Base-by-base conservation (phyloP, 2,329 filamentous ascomycete genomes). In the Cercospora zeae-maydis region DNA sequence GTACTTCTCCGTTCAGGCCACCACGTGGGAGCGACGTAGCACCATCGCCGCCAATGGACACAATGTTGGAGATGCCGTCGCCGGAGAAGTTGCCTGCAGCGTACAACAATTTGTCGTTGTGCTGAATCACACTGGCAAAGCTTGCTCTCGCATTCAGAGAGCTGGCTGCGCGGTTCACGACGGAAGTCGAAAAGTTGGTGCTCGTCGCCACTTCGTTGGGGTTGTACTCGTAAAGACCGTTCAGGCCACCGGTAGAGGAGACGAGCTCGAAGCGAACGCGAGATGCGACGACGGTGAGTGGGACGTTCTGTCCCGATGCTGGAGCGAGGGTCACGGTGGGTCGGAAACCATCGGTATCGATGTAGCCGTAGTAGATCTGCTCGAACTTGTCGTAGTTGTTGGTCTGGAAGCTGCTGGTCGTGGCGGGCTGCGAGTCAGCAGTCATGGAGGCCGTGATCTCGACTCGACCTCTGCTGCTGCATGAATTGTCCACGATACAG, bases 311-410 rank as follows among this genome's bases (percentile, higher is more conserved):
- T 39, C 84, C 87, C 33, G 83, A 75, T 21, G 86, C 80, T 4
- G 93, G 90, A 0, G 86, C 83, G 49, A 99, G 79, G 0, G 90
- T 96, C 58, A 99, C 87, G 4, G 85, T 13, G 93, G 92, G 45
- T 87, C 87, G 81, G 97, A 97, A 19, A 83, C 84, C 88, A 58
- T 84, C 87, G 59, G 88, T 87, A 73, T 98, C 92, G 59, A 99
- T 86, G 68, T 87, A 87, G 52, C 93, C 95, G 68, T 88, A 89
- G 77, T 92, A 96, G 63, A 99, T 87, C 69, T 91, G 88, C 74
- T 99, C 95, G 73, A 96, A 98, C 77, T 99, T 99, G 80, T 98
- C 93, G 75, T 88, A 96, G 74, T 96, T 85, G 78, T 99, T 99
- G 16, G 93, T 96, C 77, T 99, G 95, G 74, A 85, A 96, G 7